Evolutionary conservation across 768 basidiomycete genomes (phyloP), one percentile per base, ranked within the genome.

Genomic region (Lactarius trivialis): DNA sequence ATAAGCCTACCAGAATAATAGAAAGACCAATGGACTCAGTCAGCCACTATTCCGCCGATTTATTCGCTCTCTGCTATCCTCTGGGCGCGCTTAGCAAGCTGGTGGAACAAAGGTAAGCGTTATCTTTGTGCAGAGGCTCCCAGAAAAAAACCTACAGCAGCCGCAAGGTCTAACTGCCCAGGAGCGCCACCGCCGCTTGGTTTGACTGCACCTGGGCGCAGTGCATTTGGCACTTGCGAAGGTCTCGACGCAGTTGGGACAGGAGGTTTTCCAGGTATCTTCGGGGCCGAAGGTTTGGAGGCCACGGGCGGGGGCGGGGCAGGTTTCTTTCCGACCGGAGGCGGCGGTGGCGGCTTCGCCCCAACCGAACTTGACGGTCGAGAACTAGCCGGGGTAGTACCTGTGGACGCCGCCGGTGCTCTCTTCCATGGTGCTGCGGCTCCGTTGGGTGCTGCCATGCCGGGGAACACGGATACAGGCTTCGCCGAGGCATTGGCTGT

Each of bases 71-170:
- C 64, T 17, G 60, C 56, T 21, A 61, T 55, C 17, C 52, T 79
- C 71, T 92, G 89, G 1, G 90, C 89, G 28, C 91, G 85, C 72
- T 79, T 89, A 24, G 89, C 89, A 59, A 92, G 73, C 90, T 92
- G 50, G n/a, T 52, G 39, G 50, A 60, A 59, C 24, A 33, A 26
- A 9, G 21, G 21, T 48, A 11, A 48, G 45, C 45, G 21, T 64
- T 26, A 65, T 60, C 48, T 57, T 26, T 28, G 60, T 58, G 17
- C 49, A 52, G 55, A 66, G 33, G 63, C 48, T 43, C 14, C 30
- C 45, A 30, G 52, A 58, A 34, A 17, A n/a, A 61, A 55, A 79
- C 88, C 78, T 68, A 94, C 89, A 54, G 83, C 87, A 65, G 92
- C 91, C 61, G 93, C 90, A 65, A 94, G 75, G 74, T 93, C 93